Evolutionary conservation across 2,329 filamentous ascomycete genomes (phyloP).

Genomic region (Cytospora piceae): DNA sequence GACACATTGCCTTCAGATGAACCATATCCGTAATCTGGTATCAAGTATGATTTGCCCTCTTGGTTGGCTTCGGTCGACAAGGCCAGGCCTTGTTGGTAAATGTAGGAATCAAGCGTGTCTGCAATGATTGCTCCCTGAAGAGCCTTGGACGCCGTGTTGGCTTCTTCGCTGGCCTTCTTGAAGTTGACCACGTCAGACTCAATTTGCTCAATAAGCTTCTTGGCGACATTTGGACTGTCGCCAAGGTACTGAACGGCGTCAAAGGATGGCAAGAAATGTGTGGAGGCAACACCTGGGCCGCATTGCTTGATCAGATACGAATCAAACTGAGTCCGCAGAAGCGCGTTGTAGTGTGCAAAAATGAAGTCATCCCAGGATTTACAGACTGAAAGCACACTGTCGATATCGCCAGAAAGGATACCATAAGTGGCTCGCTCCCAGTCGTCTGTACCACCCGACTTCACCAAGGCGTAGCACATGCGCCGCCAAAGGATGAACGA

Average conservation of each 20-base stretch:
- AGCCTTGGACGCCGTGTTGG: constrained; percentile 69
- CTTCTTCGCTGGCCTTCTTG: constrained; percentile 59
- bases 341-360: constrained; percentile 86
- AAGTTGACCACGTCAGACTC: constrained; percentile 49
- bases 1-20: constrained; percentile 43
- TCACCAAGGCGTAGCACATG: constrained; percentile 73
- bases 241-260: constrained; percentile 68
- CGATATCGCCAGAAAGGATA: constrained; percentile 81
- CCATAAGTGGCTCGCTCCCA: constrained; percentile 92
- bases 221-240: constrained; percentile 54
- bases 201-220: constrained; percentile 63
- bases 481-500: constrained; percentile 72
- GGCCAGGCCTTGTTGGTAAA: constrained; percentile 61
- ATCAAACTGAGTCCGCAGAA: constrained; percentile 80
- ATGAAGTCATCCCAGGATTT: constrained; percentile 83
- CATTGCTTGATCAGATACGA: constrained; percentile 64
- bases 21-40: constrained; percentile 44
- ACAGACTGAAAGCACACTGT: constrained; percentile 76
- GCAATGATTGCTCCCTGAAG: constrained; percentile 77
- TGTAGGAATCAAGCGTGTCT: constrained; percentile 59
- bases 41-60: constrained; percentile 45
- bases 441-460: constrained; percentile 69
- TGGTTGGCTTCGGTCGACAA: constrained; percentile 54
- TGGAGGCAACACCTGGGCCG: constrained; percentile 55
- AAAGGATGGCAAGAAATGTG: constrained; percentile 63